Evolutionary conservation across 495 filamentous ascomycete species (phyloP).

Genomic region (Penicillium taxi): DNA sequence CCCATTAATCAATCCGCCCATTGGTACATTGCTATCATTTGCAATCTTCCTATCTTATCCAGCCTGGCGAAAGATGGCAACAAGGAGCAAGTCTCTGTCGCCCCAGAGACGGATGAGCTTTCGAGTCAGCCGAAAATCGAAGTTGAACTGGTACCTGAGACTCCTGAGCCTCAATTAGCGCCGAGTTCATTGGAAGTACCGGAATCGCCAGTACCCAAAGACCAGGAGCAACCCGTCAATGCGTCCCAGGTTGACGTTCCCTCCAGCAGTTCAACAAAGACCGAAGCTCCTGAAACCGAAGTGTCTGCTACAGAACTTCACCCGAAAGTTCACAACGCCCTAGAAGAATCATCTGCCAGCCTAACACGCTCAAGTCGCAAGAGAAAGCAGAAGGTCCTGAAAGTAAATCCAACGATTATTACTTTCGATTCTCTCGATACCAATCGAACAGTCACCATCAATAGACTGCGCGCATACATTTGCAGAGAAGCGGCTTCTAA

Average conservation of each 20-base stretch:
- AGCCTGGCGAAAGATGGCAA: conserved; percentile 23
- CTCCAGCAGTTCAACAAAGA: too few species aligned
- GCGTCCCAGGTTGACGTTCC: too few species aligned
- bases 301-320: too few species aligned
- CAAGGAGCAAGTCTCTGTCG: conserved; percentile 7
- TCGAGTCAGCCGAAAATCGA: conserved; percentile 13
- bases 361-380: conserved; percentile 10
- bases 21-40: conserved; percentile 96
- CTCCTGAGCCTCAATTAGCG: conserved; percentile 21
- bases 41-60: conserved; percentile 65
- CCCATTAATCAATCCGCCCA: conserved; percentile 82
- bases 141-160: conserved; percentile 29
- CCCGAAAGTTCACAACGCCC: too few species aligned
- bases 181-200: too few species aligned
- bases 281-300: too few species aligned
- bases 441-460: conserved; percentile 52
- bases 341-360: too few species aligned
- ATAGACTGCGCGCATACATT: conserved; percentile 68
- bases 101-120: conserved; percentile 6
- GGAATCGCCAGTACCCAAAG: background rate
- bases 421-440: conserved; percentile 77
- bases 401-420: conserved; percentile 57
- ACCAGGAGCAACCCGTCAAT: background rate
- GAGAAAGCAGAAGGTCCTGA: conserved; percentile 24
- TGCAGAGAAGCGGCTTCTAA: conserved; percentile 63